Percentiles rank a stretch among this genome's conserved stretches.
phyloP scores from a whole-genome alignment of 2,329 filamentous ascomycete genomes.

The Orbilia oligospora region DNA sequence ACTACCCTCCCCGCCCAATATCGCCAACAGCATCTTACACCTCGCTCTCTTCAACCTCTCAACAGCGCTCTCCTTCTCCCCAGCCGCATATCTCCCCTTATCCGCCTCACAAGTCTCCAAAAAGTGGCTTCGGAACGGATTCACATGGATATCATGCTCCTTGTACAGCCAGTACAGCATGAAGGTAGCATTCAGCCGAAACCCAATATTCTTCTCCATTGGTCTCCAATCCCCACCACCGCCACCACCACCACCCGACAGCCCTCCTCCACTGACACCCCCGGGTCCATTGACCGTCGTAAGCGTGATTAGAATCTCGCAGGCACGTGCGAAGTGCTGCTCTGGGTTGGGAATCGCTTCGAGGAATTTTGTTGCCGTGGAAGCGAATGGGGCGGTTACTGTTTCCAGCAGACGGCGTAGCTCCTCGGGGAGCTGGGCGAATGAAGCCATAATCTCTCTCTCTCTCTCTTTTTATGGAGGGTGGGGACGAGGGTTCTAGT shows the following conservation, averaged over 20 bases:
- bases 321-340: slow-evolving; percentile 63
- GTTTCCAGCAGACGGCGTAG: slow-evolving; percentile 61
- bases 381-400: slow-evolving; percentile 60
- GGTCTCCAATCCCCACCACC: slow-evolving; percentile 35
- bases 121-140: slow-evolving; percentile 63
- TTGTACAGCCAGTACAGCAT: slow-evolving; percentile 63
- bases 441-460: slow-evolving; percentile 62
- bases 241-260: not conserved
- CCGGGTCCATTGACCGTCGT: slow-evolving; percentile 50
- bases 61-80: slow-evolving; percentile 45
- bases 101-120: slow-evolving; percentile 61
- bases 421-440: slow-evolving; percentile 61
- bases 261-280: slow-evolving; percentile 26
- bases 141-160: slow-evolving; percentile 62
- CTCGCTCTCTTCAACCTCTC: slow-evolving; percentile 55
- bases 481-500: too few relatives aligned
- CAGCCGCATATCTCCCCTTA: slow-evolving; percentile 25
- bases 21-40: slow-evolving; percentile 58
- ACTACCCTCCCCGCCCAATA: slow-evolving; percentile 52
- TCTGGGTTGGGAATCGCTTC: slow-evolving; percentile 58
- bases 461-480: not conserved
- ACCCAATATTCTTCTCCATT: slow-evolving; percentile 62
- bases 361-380: slow-evolving; percentile 62
- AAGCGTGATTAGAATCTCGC: slow-evolving; percentile 63
- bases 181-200: slow-evolving; percentile 64